These are phyloP conservation scores for Cyanidiococcus yangmingshanensis DNA, from an alignment of 23 red algal species.

Conservation along the genomic window DNA sequence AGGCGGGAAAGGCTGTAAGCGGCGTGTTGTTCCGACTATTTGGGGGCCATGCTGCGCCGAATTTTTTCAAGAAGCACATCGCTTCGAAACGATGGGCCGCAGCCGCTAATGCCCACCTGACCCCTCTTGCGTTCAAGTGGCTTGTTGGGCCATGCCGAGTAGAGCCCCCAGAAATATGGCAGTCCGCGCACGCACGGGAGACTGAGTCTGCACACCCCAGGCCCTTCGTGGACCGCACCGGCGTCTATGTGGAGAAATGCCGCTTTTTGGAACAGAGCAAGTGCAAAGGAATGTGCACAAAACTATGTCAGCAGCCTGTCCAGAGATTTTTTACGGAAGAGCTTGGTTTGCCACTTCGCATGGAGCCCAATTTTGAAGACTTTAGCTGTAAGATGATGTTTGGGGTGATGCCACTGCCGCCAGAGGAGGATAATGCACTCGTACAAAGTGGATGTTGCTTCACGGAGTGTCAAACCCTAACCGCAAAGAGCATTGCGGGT, in stretches of 20 bases:
- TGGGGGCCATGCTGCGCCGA: neutral
- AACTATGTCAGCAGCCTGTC: constrained; percentile 79
- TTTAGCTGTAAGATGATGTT: constrained; percentile 77
- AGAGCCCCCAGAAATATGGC: neutral
- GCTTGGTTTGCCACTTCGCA: constrained; percentile 57
- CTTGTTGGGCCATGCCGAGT: constrained; percentile 42
- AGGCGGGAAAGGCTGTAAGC: neutral
- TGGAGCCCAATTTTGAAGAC: constrained; percentile 76
- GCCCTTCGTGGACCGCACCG: constrained; percentile 40
- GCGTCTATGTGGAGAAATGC: constrained; percentile 60
- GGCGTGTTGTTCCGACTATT: neutral
- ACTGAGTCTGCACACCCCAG: too few relatives aligned
- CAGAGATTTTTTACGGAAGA: constrained; percentile 77
- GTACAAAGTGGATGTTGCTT: constrained; percentile 3
- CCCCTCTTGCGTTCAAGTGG: constrained; percentile 54
- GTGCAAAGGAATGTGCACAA: constrained; percentile 71
- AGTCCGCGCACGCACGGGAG: constrained; percentile 6
- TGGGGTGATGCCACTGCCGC: constrained; percentile 46
- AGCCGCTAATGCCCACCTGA: constrained; percentile 39
- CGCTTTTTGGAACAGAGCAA: constrained; percentile 70
- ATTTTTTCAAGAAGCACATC: neutral
- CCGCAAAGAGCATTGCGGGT: too few relatives aligned
- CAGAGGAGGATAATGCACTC: constrained; percentile 46
- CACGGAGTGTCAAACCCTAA: neutral
- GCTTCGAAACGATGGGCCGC: constrained; percentile 15